Evolutionary conservation across 2,329 filamentous ascomycete species (phyloP), one percentile per base, ranked within the genome.

Genomic region (Teratosphaeria nubilosa): DNA sequence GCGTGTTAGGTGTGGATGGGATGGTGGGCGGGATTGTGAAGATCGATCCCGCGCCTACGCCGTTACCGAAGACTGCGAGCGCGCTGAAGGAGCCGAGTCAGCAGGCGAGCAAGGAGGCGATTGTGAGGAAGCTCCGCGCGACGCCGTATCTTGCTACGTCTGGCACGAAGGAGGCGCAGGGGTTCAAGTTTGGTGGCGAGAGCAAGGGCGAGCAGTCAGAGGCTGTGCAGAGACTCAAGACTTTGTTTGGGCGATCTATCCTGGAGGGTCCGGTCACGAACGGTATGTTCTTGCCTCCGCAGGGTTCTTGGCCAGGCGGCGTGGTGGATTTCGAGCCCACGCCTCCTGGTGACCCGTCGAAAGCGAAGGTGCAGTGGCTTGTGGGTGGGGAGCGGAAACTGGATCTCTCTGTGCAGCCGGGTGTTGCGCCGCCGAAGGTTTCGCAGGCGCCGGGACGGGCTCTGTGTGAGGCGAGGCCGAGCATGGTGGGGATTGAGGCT

Each of bases 191-290:
- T 69, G 92, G 92, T 4, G 90, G 91, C 14, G 90, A 96, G 65
- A 88, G 90, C 0, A 89, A 90, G 65, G 82, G 87, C 5, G 89
- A 94, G 64, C 86, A 86, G 56, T 90, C 95, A 68, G 90, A 91
- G 64, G 84, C 85, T 2, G 78, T 83, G 14, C 86, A 87, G 67
- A 83, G 83, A 51, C 85, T 96, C 61, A 83, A 84, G 62, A 81
- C 85, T 11, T 81, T 90, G 2, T 94, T 94, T 65, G 82, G 84
- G 22, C 74, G 77, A 51, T 84, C 87, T 1, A 72, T 97, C 20
- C 76, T 97, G 1, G 83, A 88, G 57, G 94, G 94, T 0, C 91
- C 94, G 5, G 71, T 99, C 55, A 96, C 91, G 0, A 90, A 99
- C 72, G 91, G 92, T 1, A 87, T 92, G 75, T 74, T 96, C 14